Evolutionary conservation across 768 basidiomycete genomes (phyloP).

Genomic region (Pleurotus salmoneostramineus): DNA sequence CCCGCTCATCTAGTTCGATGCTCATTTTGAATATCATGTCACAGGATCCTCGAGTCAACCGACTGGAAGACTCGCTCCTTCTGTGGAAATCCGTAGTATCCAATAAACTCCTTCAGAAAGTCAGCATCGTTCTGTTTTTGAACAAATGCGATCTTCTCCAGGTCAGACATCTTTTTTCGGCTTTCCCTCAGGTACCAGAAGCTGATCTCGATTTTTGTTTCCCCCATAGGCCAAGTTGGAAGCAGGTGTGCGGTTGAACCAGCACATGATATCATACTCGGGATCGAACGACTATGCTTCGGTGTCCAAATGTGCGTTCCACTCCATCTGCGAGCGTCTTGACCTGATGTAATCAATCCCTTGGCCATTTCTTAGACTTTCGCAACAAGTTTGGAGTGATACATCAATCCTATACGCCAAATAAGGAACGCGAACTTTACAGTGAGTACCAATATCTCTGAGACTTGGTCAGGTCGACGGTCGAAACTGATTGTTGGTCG

Average conservation of each 20-base stretch:
- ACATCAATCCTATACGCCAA: constrained; percentile 64
- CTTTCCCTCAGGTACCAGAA: no score
- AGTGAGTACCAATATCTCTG: constrained; percentile 40
- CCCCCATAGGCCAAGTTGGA: constrained; percentile 61
- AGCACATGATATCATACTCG: constrained; percentile 68
- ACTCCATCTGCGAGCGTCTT: constrained; percentile 2
- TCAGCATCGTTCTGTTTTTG: constrained; percentile 77
- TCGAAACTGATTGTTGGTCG: background rate
- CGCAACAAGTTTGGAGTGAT: constrained; percentile 66
- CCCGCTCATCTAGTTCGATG: background rate
- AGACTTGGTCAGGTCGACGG: background rate
- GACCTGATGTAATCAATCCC: constrained; percentile 6
- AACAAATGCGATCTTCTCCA: constrained; percentile 80
- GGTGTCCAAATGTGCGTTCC: constrained; percentile 64
- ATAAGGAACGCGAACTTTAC: constrained; percentile 69
- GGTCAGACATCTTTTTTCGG: no score
- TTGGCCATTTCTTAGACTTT: constrained; percentile 50
- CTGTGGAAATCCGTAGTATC: constrained; percentile 73
- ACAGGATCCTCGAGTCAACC: constrained; percentile 71
- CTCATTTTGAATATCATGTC: constrained; percentile 11
- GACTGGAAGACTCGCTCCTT: constrained; percentile 74
- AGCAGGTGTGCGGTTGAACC: constrained; percentile 66
- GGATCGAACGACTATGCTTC: constrained; percentile 78
- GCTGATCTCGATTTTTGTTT: constrained; percentile 6
- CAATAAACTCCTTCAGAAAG: constrained; percentile 68